phyloP scores from a whole-genome alignment of 768 basidiomycete species.

The Trametes cubensis region DNA sequence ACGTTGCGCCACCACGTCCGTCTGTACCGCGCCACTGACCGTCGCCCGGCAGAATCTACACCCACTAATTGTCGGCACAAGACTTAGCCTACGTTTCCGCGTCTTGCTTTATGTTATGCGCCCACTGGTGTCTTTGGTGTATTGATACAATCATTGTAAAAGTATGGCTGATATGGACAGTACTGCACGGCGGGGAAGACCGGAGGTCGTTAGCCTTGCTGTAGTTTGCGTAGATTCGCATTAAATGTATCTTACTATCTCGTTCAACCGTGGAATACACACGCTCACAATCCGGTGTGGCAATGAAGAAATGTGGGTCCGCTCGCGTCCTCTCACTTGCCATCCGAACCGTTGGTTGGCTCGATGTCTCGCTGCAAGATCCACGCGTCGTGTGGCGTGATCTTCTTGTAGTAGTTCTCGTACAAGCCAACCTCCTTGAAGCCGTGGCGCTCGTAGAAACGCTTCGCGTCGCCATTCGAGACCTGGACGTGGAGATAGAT shows the following conservation, averaged over 20 bases:
- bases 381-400: constrained; percentile 84
- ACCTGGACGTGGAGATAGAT: constrained; percentile 88
- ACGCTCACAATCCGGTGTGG: constrained; percentile 1
- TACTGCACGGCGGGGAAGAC: constrained; percentile 14
- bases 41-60: constrained; percentile 22
- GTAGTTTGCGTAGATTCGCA: constrained; percentile 23
- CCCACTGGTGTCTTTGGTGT: constrained; percentile 24
- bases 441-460: constrained; percentile 83
- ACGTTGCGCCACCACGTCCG: constrained; percentile 2
- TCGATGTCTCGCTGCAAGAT: constrained; percentile 68
- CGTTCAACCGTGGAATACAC: constrained; percentile 16
- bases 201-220: constrained; percentile 20
- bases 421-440: constrained; percentile 70
- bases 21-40: constrained; percentile 8
- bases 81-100: constrained; percentile 24
- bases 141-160: constrained; percentile 27
- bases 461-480: constrained; percentile 76
- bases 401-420: constrained; percentile 88
- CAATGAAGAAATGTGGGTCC: too few relatives aligned
- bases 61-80: constrained; percentile 27
- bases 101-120: constrained; percentile 26
- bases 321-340: constrained; percentile 10
- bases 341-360: constrained; percentile 1
- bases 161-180: constrained; percentile 27
- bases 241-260: constrained; percentile 23